These are phyloP conservation scores for Phellopilus nigrolimitatus DNA, from an alignment of 1,284 basidiomycete species.

Conservation along the genomic window DNA sequence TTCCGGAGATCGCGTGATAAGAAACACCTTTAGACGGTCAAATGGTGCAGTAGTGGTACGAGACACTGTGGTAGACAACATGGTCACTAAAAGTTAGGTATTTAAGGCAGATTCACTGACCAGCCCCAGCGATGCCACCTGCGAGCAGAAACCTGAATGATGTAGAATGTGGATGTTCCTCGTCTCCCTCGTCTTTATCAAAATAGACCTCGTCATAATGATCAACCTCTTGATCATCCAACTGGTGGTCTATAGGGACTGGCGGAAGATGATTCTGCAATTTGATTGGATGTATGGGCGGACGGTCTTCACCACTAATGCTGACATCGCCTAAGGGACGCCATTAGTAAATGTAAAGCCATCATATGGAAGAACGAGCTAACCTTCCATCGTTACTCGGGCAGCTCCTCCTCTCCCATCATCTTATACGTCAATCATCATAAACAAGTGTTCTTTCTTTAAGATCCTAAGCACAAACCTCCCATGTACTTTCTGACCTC, in stretches of 20 bases:
- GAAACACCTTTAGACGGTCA: constrained; percentile 94
- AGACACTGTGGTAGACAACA: constrained; percentile 57
- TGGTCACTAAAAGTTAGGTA: not conserved
- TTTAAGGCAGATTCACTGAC: constrained; percentile 42
- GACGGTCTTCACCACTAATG: constrained; percentile 66
- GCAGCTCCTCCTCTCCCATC: constrained; percentile 69
- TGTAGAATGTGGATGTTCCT: constrained; percentile 60
- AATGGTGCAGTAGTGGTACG: constrained; percentile 97
- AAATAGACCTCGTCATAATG: constrained; percentile 38
- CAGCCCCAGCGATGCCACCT: constrained; percentile 90
- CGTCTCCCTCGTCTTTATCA: constrained; percentile 48
- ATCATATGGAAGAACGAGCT: constrained; percentile 26
- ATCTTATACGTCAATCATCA: constrained; percentile 30
- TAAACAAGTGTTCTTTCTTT: not conserved
- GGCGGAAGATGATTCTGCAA: constrained; percentile 24
- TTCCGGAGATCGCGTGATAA: constrained; percentile 83
- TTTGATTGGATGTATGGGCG: constrained; percentile 33
- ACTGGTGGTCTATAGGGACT: constrained; percentile 29
- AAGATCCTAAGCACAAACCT: not conserved
- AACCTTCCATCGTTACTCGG: constrained; percentile 85
- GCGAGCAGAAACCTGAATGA: constrained; percentile 89
- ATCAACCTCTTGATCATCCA: constrained; percentile 34
- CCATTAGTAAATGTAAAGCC: not conserved
- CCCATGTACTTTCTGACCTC: constrained; percentile 71
- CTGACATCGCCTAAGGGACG: constrained; percentile 61